Conservation (phyloP, 805 yeast species). For the Pichia exigua region DNA sequence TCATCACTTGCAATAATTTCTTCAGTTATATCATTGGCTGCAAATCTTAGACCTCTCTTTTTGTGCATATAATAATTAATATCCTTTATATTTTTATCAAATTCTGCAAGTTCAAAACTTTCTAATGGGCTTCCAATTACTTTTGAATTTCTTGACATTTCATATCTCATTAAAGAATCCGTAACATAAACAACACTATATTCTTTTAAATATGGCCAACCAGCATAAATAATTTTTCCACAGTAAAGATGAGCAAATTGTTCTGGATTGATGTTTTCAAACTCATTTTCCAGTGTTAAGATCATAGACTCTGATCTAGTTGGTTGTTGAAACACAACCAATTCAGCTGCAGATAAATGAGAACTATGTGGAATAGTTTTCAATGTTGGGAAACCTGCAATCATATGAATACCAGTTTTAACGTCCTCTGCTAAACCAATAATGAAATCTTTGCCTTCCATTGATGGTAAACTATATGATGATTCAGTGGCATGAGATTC, state of each 20-base stretch:
- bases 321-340: conserved; percentile 76
- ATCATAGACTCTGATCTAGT: conserved; percentile 78
- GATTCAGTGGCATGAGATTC: conserved; percentile 71
- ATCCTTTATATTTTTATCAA: conserved; percentile 32
- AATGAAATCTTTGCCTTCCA: conserved; percentile 33
- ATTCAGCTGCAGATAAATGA: conserved; percentile 51
- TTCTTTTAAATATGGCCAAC: conserved; percentile 90
- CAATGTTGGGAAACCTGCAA: conserved; percentile 89
- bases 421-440: conserved; percentile 63
- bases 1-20: conserved; percentile 10
- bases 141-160: conserved; percentile 27
- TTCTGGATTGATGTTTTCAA: conserved; percentile 47
- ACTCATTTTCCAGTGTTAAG: conserved; percentile 48
- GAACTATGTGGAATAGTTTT: conserved; percentile 55
- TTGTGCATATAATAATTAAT: conserved; percentile 38
- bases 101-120: conserved; percentile 40
- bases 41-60: conserved; percentile 42
- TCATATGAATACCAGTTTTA: conserved; percentile 54
- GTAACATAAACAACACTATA: conserved; percentile 58
- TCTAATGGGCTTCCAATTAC: conserved; percentile 34
- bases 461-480: conserved; percentile 43
- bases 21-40: conserved; percentile 5
- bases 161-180: conserved; percentile 47
- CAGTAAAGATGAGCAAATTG: conserved; percentile 59
- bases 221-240: conserved; percentile 58